Conservation (phyloP, 169 alveolate genomes). For the Sarcocystis neurona region DNA sequence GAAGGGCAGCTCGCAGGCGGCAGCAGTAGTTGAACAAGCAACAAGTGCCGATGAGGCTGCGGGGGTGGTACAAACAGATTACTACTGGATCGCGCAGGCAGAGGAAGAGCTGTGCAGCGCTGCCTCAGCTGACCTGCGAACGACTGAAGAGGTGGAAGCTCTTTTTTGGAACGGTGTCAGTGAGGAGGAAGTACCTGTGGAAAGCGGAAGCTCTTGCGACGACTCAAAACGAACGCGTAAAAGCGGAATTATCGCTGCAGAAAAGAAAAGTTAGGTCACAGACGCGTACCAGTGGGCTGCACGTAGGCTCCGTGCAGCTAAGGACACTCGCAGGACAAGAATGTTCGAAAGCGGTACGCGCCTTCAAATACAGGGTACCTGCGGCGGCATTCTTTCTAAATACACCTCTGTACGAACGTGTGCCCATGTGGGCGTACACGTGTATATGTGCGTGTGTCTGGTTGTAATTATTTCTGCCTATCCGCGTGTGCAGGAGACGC, state of each 20-base stretch:
- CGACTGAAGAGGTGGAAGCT: constrained; percentile 11
- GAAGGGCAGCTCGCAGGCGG: neutral
- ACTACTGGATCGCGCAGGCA: neutral
- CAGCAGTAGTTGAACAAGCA: neutral
- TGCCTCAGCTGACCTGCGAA: constrained; percentile 7
- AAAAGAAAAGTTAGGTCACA: neutral
- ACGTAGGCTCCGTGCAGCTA: no score
- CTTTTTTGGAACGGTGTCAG: neutral
- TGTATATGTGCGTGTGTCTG: no score
- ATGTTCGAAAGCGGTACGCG: no score
- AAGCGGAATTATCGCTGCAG: neutral
- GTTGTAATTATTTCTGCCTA: no score
- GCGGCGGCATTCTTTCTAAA: no score
- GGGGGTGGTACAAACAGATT: neutral
- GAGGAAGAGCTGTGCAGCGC: constrained; percentile 12
- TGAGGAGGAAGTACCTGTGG: constrained; percentile 22
- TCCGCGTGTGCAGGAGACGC: no score
- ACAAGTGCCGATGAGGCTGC: neutral
- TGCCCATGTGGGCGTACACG: no score
- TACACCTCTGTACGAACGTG: no score
- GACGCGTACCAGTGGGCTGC: neutral
- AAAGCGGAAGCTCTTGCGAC: no score
- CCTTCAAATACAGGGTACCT: no score
- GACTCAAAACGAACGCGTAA: neutral
- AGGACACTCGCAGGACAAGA: no score